Base-by-base conservation (phyloP, 345 rosid species). In the Gossypium thurberi region DNA sequence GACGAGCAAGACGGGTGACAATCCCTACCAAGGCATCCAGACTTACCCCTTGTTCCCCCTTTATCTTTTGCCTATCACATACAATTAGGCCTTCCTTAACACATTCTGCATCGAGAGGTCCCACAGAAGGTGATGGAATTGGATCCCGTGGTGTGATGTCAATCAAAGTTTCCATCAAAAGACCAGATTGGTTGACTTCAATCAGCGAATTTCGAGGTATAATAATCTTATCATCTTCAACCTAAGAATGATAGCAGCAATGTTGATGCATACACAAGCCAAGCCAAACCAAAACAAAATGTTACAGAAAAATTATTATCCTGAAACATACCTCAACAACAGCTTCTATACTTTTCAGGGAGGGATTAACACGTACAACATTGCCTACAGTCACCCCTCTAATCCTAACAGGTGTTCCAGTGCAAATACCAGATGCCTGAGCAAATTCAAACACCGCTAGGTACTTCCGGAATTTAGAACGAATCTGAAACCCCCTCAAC, bases 121-220 rank as follows among this genome's bases (percentile, higher is more conserved):
- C 90, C 9, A 85, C 85, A 0, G 90, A 84, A 57, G 97, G 98
- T 23, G 83, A 81, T 42, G 98, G 98, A 78, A 96, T 89, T 51
- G 98, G 99, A 80, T 91, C 71, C 70, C 82, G 85, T 3, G 99
- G 99, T 1, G 94, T 93, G 67, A 96, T 90, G 70, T 96, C 98
- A 26, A 96, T 93, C 84, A 96, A 12, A 58, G 99, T 93, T 80
- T 96, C 98, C 98, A 93, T 92, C 15, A 93, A 85, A 77, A 96
- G 97, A 78, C 99, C 99, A 51, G 99, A 96, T 81, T 91, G 99
- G 82, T 96, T 96, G 80, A 96, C 96, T 84, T 96, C 99, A 68
- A 96, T 82, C 46, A 85, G 78, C 28, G 98, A 88, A 83, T 96
- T 96, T 78, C 77, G 91, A 9, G 98, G 99, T 73, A 96, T 91